Evolutionary conservation across 495 filamentous ascomycete species (phyloP), one percentile per base, ranked within the genome.

Genomic region (Aspergillus mulundensis): DNA sequence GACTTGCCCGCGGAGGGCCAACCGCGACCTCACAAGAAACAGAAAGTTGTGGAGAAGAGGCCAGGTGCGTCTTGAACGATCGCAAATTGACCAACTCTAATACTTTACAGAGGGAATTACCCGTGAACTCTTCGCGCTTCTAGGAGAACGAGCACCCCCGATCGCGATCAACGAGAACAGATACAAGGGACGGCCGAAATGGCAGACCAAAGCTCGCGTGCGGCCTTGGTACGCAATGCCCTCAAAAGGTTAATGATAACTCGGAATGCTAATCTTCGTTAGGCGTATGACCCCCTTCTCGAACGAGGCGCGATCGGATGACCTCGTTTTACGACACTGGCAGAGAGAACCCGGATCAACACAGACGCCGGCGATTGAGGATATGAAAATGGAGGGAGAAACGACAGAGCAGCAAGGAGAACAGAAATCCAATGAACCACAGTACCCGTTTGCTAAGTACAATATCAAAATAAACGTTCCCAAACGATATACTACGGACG

Each of bases 391-490:
- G 66, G 75, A 75, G 11, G 61, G 63, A 25, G 74, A 79, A 28
- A 59, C 52, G 4, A 72, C 70, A 41, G 66, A 81, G 69, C 61
- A 75, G 68, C 55, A 80, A 58, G 48, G 61, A 64, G 41, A 53
- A 5, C 53, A 62, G 0, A 62, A 70, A 21, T 40, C 60, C 1
- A 43, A 55, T 11, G 68, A 73, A 44, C 64, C 69, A 43, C 70
- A 75, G 57, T 77, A 82, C 57, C 50, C 83, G 68, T 80, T 85
- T 73, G 61, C 84, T 74, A 95, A 94, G 63, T 98, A 85, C 76
- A 94, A 97, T 65, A 81, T 95, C 47, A 77, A 85, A 41, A 81
- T 89, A 19, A 75, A 84, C 1, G 75, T 87, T 21, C 91, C 93
- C 3, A 73, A 82, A 47, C 68, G 66, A 53, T 97, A 96, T 66